Conservation (phyloP, 495 filamentous ascomycete genomes). For the Xylaria scruposa region DNA sequence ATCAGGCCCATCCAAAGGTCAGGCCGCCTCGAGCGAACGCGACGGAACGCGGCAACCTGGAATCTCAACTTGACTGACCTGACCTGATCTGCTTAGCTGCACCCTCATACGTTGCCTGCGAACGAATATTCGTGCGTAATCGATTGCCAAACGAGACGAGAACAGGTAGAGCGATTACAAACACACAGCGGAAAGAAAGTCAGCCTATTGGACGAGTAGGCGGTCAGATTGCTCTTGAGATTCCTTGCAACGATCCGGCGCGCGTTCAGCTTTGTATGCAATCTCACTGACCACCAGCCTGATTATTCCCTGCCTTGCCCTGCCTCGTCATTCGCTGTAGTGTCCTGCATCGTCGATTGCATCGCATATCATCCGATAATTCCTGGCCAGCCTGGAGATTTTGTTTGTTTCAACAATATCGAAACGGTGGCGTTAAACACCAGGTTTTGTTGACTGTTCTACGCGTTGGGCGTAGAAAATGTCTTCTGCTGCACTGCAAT, state of each 20-base stretch:
- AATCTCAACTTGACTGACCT: neutral
- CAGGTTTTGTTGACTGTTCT: constrained; percentile 17
- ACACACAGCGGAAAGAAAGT: constrained; percentile 6
- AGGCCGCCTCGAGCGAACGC: constrained; percentile 10
- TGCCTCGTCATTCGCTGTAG: constrained; percentile 13
- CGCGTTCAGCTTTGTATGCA: constrained; percentile 23
- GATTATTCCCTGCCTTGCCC: constrained; percentile 16
- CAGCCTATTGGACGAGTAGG: constrained; percentile 41
- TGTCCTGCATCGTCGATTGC: constrained; percentile 15
- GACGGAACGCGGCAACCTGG: constrained; percentile 3
- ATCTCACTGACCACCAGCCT: constrained; percentile 7
- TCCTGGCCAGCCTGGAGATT: constrained; percentile 5
- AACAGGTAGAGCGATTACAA: constrained; percentile 7
- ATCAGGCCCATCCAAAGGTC: neutral
- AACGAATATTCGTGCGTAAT: constrained; percentile 1
- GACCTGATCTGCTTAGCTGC: neutral
- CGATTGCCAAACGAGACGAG: constrained; percentile 6
- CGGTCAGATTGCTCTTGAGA: constrained; percentile 37
- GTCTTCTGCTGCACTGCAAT: constrained; percentile 64
- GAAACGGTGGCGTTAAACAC: constrained; percentile 4
- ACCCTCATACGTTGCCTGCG: neutral
- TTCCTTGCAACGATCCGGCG: constrained; percentile 28
- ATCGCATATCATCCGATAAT: constrained; percentile 15
- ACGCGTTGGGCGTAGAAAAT: constrained; percentile 49
- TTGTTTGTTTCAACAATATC: constrained; percentile 16